Evolutionary conservation across 495 filamentous ascomycete species (phyloP).

Genomic region (Penicillium angulare): DNA sequence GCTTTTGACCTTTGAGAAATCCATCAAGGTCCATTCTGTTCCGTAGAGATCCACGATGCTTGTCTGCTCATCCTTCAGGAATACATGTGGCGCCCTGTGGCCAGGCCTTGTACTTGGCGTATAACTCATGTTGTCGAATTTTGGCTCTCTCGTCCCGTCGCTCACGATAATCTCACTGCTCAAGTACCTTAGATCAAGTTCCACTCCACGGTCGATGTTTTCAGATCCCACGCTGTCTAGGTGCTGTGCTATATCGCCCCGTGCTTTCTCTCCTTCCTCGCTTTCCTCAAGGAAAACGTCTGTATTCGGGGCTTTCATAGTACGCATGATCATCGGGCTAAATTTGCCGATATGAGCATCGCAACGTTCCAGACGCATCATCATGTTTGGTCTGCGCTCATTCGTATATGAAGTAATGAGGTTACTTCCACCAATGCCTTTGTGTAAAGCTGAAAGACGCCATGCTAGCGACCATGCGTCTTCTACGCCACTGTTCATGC

Average conservation of each 20-base stretch:
- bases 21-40: too few species aligned
- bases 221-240: not conserved
- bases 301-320: not conserved
- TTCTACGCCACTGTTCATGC: constrained; percentile 33
- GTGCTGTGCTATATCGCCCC: not conserved
- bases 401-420: not conserved
- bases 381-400: not conserved
- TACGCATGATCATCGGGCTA: not conserved
- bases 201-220: too few species aligned
- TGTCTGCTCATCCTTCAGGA: too few species aligned
- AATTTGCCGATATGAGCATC: not conserved
- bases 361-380: not conserved
- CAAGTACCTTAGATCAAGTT: too few species aligned
- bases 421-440: not conserved
- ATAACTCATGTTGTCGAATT: too few species aligned
- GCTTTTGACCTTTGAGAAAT: not conserved
- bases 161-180: too few species aligned
- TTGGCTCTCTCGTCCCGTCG: too few species aligned
- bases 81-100: too few species aligned
- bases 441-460: constrained; percentile 17
- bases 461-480: constrained; percentile 31
- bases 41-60: too few species aligned
- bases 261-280: not conserved
- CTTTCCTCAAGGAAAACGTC: not conserved
- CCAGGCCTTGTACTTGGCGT: too few species aligned